Base-by-base conservation (phyloP, 495 filamentous ascomycete genomes). In the Extremus antarcticus region DNA sequence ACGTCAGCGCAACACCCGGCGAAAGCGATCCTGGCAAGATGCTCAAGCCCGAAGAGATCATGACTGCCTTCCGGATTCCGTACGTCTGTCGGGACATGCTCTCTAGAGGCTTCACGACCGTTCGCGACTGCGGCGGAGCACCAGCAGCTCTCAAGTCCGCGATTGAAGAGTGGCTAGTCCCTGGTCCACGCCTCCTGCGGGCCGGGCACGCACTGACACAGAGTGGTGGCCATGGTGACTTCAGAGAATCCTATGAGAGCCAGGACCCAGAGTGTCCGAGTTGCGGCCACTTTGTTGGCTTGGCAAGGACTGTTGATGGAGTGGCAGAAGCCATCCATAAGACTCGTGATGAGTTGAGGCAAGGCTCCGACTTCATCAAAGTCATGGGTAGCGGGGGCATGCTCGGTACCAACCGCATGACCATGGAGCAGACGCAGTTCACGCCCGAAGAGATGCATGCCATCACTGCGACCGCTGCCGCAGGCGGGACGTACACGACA, bases 381-480 rank as follows among this genome's bases (percentile, higher is more conserved):
- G 78, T 81, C 51, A 79, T 81, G 76, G 65, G 68, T 10, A 71
- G 72, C 2, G 76, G 77, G 2, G 77, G 78, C 4, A 77, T 81
- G 3, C 76, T 73, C 0, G 75, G 75, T 0, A 75, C 77, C 0
- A 76, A 79, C 59, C 63, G 63, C 46, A 54, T 81, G 13, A 69
- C 75, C 24, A n/a, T n/a, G n/a, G n/a, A n/a, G n/a, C 68, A 68
- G 50, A 63, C 74, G 1, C 78, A 81, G 57, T 81, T 78, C 64
- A 73, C 76, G 2, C 55, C 65, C 20, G 72, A 72, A 22, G 78
- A 81, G 49, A 74, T 80, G 43, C 66, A 65, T 17, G 77, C 74
- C 0, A 76, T 81, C 54, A 66, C 65, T 7, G 67, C 67, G 35
- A 71, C 70, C 29, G 76, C 76, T 0, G 61, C 61, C 29, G 70